Conservation (phyloP, 2,329 filamentous ascomycete species). For the Sclerotinia minor region DNA sequence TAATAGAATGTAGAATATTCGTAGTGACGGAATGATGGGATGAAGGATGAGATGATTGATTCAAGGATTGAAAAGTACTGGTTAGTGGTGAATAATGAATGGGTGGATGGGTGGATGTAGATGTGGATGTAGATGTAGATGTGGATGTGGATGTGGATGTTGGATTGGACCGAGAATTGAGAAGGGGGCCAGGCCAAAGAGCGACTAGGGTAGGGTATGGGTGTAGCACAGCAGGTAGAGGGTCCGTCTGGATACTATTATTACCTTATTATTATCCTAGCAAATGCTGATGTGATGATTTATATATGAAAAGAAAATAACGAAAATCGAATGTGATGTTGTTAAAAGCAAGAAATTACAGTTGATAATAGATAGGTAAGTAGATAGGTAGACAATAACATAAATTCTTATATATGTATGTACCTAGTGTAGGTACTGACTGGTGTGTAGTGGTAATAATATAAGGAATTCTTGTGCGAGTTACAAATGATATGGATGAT, state of each 20-base stretch:
- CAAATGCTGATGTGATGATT: not conserved
- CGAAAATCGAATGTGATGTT: not conserved
- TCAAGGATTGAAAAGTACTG: constrained; percentile 7
- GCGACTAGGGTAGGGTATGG: not conserved
- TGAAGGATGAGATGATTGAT: not conserved
- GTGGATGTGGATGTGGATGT: too few species aligned
- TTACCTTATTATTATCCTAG: not conserved
- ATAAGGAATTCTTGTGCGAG: not conserved
- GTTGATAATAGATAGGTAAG: too few species aligned
- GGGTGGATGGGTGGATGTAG: not conserved
- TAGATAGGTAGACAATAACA: too few species aligned
- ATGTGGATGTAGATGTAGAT: too few species aligned
- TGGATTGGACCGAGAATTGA: constrained; percentile 7
- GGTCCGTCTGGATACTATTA: not conserved
- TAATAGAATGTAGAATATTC: not conserved
- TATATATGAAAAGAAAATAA: not conserved
- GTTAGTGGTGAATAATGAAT: not conserved
- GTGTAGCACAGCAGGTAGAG: not conserved
- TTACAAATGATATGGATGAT: not conserved
- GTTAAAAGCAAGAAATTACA: not conserved
- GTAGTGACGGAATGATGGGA: not conserved
- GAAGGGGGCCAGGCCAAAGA: constrained; percentile 12
- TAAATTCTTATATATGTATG: too few species aligned
- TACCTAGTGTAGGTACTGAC: too few species aligned
- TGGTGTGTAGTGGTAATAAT: too few species aligned